These are phyloP conservation scores for Volutella citrinella DNA, from an alignment of 2,329 filamentous ascomycete genomes.

Conservation along the genomic window DNA sequence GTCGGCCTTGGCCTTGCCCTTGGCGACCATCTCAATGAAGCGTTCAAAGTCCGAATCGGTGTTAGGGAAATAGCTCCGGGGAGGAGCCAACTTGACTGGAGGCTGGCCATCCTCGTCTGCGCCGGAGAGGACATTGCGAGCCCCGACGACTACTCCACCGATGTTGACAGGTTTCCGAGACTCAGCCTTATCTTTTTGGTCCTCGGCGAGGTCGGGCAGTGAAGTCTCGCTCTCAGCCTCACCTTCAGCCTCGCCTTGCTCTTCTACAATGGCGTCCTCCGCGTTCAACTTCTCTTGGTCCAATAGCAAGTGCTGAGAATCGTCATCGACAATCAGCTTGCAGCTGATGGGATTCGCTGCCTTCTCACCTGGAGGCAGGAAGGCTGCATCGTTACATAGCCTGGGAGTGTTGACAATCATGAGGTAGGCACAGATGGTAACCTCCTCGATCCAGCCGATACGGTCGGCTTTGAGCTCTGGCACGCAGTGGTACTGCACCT, in stretches of 20 bases:
- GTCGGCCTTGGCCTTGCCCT: constrained; percentile 48
- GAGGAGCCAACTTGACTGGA: constrained; percentile 43
- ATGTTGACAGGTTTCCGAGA: constrained; percentile 44
- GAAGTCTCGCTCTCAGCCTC: constrained; percentile 2
- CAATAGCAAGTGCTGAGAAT: constrained; percentile 36
- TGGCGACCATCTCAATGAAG: constrained; percentile 44
- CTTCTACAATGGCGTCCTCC: constrained; percentile 25
- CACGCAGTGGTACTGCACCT: constrained; percentile 79
- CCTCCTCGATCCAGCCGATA: constrained; percentile 91
- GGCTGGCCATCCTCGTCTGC: constrained; percentile 47
- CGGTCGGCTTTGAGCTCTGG: constrained; percentile 69
- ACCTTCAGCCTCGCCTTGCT: constrained; percentile 12
- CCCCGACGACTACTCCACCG: constrained; percentile 53
- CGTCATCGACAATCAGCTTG: constrained; percentile 60
- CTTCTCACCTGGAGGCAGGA: constrained; percentile 75
- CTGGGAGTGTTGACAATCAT: constrained; percentile 91
- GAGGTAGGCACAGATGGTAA: constrained; percentile 85
- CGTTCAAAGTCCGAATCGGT: constrained; percentile 20
- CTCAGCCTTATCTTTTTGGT: too few relatives aligned
- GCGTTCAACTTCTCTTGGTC: constrained; percentile 29
- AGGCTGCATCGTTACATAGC: constrained; percentile 83
- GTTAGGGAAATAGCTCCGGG: constrained; percentile 37
- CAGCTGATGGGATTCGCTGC: constrained; percentile 76
- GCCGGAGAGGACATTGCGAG: constrained; percentile 44
- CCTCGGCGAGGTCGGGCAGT: too few relatives aligned